Evolutionary conservation across 2,329 filamentous ascomycete species (phyloP), one percentile per base, ranked within the genome.

Genomic region (Juglanconis juglandina): DNA sequence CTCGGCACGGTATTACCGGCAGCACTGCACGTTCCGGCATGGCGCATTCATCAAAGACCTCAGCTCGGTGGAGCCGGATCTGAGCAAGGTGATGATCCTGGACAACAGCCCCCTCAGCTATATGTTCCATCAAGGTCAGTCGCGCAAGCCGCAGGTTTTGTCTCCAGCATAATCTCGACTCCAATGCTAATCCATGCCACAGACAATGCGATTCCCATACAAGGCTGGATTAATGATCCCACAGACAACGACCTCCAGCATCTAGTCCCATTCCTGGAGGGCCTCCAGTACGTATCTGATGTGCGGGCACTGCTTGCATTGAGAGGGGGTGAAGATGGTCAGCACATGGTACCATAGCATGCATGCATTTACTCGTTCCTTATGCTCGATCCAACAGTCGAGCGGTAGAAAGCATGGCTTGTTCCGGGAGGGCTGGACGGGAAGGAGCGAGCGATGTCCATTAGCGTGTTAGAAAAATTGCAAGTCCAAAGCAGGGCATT

Each of bases 141-240:
- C 17, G 5, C 11, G 17, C 11, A 13, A 10, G 4, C 17, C 2
- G 3, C 4, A 32, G 7, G 24, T 11, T 9, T 13, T 5, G 37
- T 14, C 3, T 5, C 48, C 50, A 34, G 13, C 24, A 24, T 24
- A 24, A 2, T 24, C 24, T 24, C 24, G 24, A 35, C 24, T 10
- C 46, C 24, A 58, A 33, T 47, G 39, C 65, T 70, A 65, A 68
- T 62, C 52, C 52, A 13, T n/a, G 14, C 30, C 11, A 5, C 70
- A 99, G 95, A 99, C 75, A 99, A 99, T 77, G 95, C 95, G 54
- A 97, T 99, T 70, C 95, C 95, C 3, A 98, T 99, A 72, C 94
- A 98, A 79, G 95, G 95, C 71, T 99, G 95, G 95, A 98, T 99
- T 77, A 96, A 89, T 74, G 95, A 99, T 77, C 95, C 95, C 30